These are phyloP conservation scores for Magnaporthales sp. DNA, from an alignment of 2,329 filamentous ascomycete genomes.

Conservation along the genomic window DNA sequence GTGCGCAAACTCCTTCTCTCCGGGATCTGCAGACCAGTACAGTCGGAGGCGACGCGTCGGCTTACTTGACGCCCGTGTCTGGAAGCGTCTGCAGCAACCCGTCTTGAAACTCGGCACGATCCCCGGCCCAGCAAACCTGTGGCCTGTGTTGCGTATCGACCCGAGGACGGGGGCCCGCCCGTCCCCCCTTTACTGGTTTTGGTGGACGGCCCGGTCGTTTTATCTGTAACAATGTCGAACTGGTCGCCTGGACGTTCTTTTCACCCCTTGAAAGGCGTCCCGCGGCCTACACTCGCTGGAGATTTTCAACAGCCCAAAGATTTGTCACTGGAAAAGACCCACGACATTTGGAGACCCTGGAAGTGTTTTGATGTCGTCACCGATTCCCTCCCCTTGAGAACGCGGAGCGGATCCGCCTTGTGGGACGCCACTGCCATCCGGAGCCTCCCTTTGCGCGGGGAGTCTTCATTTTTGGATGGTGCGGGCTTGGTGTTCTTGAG, in stretches of 20 bases:
- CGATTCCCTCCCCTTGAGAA: background rate
- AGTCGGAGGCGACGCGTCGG: background rate
- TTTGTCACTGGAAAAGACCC: background rate
- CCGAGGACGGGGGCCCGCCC: background rate
- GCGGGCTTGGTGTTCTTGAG: background rate
- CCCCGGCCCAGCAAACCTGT: background rate
- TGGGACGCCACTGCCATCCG: constrained; percentile 1
- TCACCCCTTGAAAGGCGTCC: background rate
- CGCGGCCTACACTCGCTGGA: background rate
- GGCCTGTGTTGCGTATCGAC: background rate
- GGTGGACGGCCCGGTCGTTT: background rate
- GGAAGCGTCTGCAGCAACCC: constrained; percentile 1
- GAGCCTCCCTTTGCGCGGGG: background rate
- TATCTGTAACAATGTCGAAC: background rate
- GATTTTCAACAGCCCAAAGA: background rate
- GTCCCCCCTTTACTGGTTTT: background rate
- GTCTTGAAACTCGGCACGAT: background rate
- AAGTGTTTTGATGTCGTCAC: background rate
- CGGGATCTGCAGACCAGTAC: background rate
- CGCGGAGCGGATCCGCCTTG: background rate
- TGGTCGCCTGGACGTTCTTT: background rate
- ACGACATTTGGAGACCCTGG: background rate
- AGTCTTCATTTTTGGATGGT: background rate
- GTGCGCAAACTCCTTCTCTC: background rate
- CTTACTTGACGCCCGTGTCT: background rate